Conservation (phyloP, 495 filamentous ascomycete species). For the Penicillium lagena region DNA sequence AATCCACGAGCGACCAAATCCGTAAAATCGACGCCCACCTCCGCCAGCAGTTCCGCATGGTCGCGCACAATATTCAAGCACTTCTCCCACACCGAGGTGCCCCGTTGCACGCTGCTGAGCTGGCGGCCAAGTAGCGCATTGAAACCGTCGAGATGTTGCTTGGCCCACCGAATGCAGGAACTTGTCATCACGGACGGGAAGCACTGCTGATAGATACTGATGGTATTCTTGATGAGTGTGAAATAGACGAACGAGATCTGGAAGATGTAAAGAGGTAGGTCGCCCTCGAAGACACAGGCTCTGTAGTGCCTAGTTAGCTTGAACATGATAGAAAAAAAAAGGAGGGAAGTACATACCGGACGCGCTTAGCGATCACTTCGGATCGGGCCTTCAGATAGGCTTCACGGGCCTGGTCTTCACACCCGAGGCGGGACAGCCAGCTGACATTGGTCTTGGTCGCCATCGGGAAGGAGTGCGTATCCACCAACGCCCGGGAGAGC, state of each 20-base stretch:
- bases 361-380: slow-evolving; percentile 69
- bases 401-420: slow-evolving; percentile 81
- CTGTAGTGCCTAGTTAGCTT: slow-evolving; percentile 29
- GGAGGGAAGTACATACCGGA: slow-evolving; percentile 53
- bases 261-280: slow-evolving; percentile 86
- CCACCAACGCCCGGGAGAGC: slow-evolving; percentile 66
- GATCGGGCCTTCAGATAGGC: slow-evolving; percentile 75
- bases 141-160: slow-evolving; percentile 84
- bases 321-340: not conserved
- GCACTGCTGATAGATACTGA: slow-evolving; percentile 79
- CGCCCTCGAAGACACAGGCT: slow-evolving; percentile 89
- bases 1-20: slow-evolving; percentile 52
- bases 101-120: slow-evolving; percentile 69
- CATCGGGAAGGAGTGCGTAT: slow-evolving; percentile 61
- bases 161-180: slow-evolving; percentile 93
- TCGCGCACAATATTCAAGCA: slow-evolving; percentile 77
- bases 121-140: slow-evolving; percentile 76
- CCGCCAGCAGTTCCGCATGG: slow-evolving; percentile 71
- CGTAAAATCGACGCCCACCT: slow-evolving; percentile 87
- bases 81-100: slow-evolving; percentile 65
- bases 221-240: slow-evolving; percentile 84
- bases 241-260: slow-evolving; percentile 97
- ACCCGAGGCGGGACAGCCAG: slow-evolving; percentile 82
- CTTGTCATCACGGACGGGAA: slow-evolving; percentile 84
- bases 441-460: slow-evolving; percentile 68